phyloP scores from a whole-genome alignment of 2,329 filamentous ascomycete species.

The Fusarium sp. region DNA sequence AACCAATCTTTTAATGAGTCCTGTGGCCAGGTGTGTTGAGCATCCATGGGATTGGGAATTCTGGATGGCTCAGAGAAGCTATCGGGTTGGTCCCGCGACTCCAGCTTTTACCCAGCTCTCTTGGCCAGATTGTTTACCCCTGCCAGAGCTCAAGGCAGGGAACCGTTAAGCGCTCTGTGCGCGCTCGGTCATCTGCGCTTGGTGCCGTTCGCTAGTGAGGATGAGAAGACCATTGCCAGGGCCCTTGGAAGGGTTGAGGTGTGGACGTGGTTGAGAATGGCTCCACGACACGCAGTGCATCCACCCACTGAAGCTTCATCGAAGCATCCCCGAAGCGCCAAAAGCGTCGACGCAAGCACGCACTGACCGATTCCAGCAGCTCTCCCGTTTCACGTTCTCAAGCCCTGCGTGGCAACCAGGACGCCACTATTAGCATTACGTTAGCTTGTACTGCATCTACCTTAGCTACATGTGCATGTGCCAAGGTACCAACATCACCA shows the following conservation, averaged over 20 bases:
- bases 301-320: slow-evolving; percentile 43
- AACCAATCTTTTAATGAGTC: slow-evolving; percentile 20
- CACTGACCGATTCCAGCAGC: slow-evolving; percentile 40
- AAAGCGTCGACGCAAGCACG: slow-evolving; percentile 34
- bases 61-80: slow-evolving; percentile 31
- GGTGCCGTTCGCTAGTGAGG: slow-evolving; percentile 46
- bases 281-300: slow-evolving; percentile 39
- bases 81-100: slow-evolving; percentile 38
- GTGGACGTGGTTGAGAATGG: slow-evolving; percentile 17
- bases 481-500: slow-evolving; percentile 43
- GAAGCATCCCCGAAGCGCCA: slow-evolving; percentile 45
- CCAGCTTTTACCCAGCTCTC: slow-evolving; percentile 19
- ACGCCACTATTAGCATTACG: slow-evolving; percentile 21
- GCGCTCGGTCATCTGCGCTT: slow-evolving; percentile 52
- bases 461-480: slow-evolving; percentile 25
- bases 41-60: slow-evolving; percentile 24
- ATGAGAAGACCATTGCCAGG: slow-evolving; percentile 37
- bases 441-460: slow-evolving; percentile 22
- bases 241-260: slow-evolving; percentile 34
- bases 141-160: slow-evolving; percentile 30
- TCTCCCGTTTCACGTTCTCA: slow-evolving; percentile 37
- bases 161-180: slow-evolving; percentile 47
- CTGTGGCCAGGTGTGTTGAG: slow-evolving; percentile 5
- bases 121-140: slow-evolving; percentile 23
- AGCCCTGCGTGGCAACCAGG: slow-evolving; percentile 36